Evolutionary conservation across 2,329 filamentous ascomycete species (phyloP).

Genomic region (Penicillium hordei): DNA sequence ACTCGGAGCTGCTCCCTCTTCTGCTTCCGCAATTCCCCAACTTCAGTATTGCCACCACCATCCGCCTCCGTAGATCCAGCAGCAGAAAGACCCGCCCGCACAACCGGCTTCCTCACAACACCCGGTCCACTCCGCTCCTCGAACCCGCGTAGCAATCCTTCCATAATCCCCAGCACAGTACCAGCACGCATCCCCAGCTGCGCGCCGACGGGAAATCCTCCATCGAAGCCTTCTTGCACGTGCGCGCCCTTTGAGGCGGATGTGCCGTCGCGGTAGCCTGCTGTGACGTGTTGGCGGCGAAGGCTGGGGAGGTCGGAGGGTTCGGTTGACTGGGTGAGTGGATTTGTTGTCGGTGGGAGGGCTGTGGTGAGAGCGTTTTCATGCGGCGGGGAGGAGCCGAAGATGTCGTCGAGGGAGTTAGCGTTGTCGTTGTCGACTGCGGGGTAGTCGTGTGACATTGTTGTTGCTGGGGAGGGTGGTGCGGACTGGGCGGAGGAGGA

Average conservation of each 20-base stretch:
- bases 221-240: slow-evolving; percentile 87
- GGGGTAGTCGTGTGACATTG: slow-evolving; percentile 24
- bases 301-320: slow-evolving; percentile 73
- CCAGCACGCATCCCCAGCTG: slow-evolving; percentile 74
- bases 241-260: slow-evolving; percentile 70
- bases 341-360: background rate
- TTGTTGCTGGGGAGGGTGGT: slow-evolving; percentile 23
- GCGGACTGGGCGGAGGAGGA: slow-evolving; percentile 19
- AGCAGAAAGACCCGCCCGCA: slow-evolving; percentile 20
- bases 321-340: slow-evolving; percentile 23
- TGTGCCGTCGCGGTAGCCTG: slow-evolving; percentile 89
- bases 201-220: slow-evolving; percentile 82
- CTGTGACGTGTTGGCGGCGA: slow-evolving; percentile 73
- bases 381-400: slow-evolving; percentile 41
- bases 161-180: slow-evolving; percentile 71
- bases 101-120: slow-evolving; percentile 28
- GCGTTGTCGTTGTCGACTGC: slow-evolving; percentile 11
- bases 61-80: background rate
- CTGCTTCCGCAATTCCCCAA: slow-evolving; percentile 35
- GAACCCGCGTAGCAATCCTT: slow-evolving; percentile 59
- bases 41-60: background rate
- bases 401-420: slow-evolving; percentile 44
- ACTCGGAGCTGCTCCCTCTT: slow-evolving; percentile 35
- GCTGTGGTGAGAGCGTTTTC: background rate
- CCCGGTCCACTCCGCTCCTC: slow-evolving; percentile 28